Base-by-base conservation (phyloP, 208 protist species). In the Leishmania turanica region DNA sequence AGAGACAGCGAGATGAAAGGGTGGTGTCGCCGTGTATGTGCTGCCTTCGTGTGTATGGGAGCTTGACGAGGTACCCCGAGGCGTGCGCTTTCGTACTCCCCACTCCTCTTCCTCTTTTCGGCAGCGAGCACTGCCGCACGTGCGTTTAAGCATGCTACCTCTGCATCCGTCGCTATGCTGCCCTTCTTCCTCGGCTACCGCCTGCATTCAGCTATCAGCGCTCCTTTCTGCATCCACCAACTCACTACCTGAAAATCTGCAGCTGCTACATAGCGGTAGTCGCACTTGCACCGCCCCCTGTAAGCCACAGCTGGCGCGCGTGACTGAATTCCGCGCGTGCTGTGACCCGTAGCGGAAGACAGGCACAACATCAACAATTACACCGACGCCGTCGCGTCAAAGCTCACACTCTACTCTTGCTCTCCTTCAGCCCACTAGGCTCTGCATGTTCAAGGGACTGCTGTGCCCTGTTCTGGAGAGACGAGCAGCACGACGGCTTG, bases 361-460 rank as follows among this genome's bases (percentile, higher is more conserved):
- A 72, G 40, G 27, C 68, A 72, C 34, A 24, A 31, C 13, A 72
- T 31, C 37, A 1, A 27, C 40, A 31, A 49, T 6, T 24, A n/a
- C 27, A 76, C 49, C 31, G 15, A 21, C 21, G 34, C 13, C 51
- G 47, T 42, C n/a, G 47, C 31, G 49, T 37, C 11, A 5, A 1
- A 24, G 53, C 2, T 45, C n/a, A 13, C 71, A 60, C 71, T 0
- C 21, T 27, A 27, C 65, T 45, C 65, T 21, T 27, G 1, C 71
- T 34, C 71, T 27, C 49, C 49, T 60, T 13, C 71, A 45, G 3
- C 71, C 27, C 27, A 60, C 21, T 34, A 72, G 68, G 5, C 37
- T 5, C 45, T 72, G 0, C 31, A 80, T 83, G 80, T 83, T 83
- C 74, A 83, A 83, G 47, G 80, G 80, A 4, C 9, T 78, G 8